These are phyloP conservation scores for Reticulascus tulasneorum DNA, from an alignment of 2,329 filamentous ascomycete species.

Conservation along the genomic window DNA sequence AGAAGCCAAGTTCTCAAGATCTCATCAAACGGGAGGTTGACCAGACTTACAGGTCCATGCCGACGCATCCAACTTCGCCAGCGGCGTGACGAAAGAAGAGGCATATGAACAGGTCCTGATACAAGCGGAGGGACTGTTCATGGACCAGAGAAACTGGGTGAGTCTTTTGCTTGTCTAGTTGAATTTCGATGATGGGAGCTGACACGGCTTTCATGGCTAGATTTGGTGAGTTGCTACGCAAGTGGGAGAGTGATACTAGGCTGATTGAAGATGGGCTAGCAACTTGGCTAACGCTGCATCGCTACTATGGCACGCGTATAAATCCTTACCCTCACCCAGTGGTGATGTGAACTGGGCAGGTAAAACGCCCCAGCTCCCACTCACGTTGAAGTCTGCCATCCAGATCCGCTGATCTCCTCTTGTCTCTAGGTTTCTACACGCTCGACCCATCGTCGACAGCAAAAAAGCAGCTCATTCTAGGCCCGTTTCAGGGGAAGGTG, in stretches of 20 bases:
- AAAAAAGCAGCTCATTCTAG: constrained; percentile 61
- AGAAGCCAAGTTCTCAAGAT: no score
- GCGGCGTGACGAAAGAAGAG: constrained; percentile 64
- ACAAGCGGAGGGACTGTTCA: constrained; percentile 65
- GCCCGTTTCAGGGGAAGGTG: constrained; percentile 75
- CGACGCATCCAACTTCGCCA: constrained; percentile 69
- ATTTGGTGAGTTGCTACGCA: constrained; percentile 27
- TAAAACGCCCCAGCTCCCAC: constrained; percentile 38
- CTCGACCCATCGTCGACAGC: constrained; percentile 44
- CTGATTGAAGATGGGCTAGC: no score
- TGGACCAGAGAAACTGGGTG: constrained; percentile 78
- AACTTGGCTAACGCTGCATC: constrained; percentile 75
- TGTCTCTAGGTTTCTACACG: constrained; percentile 69
- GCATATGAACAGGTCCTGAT: constrained; percentile 71
- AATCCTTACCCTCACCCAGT: constrained; percentile 64
- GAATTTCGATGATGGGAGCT: not conserved
- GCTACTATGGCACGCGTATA: constrained; percentile 75
- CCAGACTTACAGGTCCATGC: constrained; percentile 65
- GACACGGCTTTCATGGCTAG: constrained; percentile 13
- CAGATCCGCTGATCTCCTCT: no score
- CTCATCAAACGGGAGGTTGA: no score
- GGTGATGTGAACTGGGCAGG: constrained; percentile 73
- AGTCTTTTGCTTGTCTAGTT: constrained; percentile 21
- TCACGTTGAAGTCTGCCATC: constrained; percentile 6
- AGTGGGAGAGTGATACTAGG: no score